Evolutionary conservation across 306 rosid genomes (phyloP).

Genomic region (Pueraria montana): DNA sequence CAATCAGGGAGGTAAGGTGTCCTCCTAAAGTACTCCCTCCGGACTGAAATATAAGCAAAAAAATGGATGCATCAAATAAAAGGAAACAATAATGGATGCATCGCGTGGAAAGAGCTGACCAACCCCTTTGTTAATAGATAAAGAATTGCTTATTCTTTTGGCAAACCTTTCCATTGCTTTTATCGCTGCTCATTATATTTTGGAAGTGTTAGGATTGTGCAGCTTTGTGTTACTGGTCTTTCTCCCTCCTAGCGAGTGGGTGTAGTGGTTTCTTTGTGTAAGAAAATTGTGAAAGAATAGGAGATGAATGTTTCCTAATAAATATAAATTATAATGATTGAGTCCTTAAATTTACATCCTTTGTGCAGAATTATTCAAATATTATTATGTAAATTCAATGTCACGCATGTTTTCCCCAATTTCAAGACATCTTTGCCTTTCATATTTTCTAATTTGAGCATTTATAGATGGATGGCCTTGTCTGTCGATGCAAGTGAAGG

Average conservation of each 20-base stretch:
- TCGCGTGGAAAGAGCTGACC: neutral
- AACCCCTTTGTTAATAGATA: conserved; percentile 4
- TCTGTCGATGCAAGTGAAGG: conserved; percentile 35
- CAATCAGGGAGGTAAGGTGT: neutral
- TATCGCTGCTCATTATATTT: neutral
- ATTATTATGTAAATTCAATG: conserved; percentile 32
- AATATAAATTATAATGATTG: neutral
- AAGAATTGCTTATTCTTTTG: neutral
- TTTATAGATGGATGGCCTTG: conserved; percentile 33
- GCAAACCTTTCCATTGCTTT: conserved; percentile 11
- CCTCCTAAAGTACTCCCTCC: conserved; percentile 34
- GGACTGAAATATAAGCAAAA: too few relatives aligned
- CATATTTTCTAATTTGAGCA: conserved; percentile 24
- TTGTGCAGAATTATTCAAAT: neutral
- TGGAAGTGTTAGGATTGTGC: neutral
- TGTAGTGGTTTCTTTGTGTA: conserved; percentile 12
- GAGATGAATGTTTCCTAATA: conserved; percentile 4
- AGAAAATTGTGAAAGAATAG: conserved; percentile 3
- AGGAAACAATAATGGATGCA: neutral
- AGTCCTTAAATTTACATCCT: conserved; percentile 1
- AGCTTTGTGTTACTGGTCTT: neutral
- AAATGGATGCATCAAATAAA: neutral
- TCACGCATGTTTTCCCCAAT: conserved; percentile 9
- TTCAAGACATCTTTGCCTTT: conserved; percentile 3
- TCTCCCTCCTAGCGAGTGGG: conserved; percentile 6